Percentiles rank a stretch among this genome's conserved stretches.
Conservation (phyloP, 129 eudicot genomes). For the Smallanthus sonchifolius region DNA sequence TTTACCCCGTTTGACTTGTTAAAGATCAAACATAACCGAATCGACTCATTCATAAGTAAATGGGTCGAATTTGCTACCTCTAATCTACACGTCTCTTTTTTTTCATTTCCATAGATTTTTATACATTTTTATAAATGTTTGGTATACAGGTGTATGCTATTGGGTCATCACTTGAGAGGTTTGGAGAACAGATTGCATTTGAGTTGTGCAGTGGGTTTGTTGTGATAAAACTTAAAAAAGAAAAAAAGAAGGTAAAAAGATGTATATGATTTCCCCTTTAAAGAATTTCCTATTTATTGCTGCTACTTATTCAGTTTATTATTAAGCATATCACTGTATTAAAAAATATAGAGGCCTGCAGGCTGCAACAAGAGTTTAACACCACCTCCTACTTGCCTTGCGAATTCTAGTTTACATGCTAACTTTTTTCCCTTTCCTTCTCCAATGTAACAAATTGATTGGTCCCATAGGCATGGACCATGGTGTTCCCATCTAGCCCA, state of each 20-base stretch:
- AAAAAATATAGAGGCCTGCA: constrained; percentile 8
- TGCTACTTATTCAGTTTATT: constrained; percentile 9
- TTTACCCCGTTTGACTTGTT: neutral
- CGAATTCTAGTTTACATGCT: neutral
- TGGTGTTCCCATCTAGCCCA: neutral
- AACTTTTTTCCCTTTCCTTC: neutral
- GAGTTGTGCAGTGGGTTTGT: constrained; percentile 80
- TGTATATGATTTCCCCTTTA: constrained; percentile 49
- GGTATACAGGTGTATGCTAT: constrained; percentile 73
- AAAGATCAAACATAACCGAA: neutral
- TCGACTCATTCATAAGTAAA: neutral
- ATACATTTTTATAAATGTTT: neutral
- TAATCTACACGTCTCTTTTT: neutral
- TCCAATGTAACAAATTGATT: neutral
- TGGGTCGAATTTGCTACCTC: neutral
- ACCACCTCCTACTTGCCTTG: neutral
- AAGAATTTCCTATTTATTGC: constrained; percentile 4
- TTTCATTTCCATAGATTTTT: neutral
- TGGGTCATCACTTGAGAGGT: constrained; percentile 88
- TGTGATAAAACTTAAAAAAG: constrained; percentile 29
- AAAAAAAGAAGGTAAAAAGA: constrained; percentile 27
- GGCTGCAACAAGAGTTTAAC: constrained; percentile 5
- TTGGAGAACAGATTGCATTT: constrained; percentile 89
- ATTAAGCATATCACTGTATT: constrained; percentile 9
- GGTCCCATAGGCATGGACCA: neutral